phyloP scores from a whole-genome alignment of 2,329 filamentous ascomycete species.

The Fusarium brevicatenulatum region DNA sequence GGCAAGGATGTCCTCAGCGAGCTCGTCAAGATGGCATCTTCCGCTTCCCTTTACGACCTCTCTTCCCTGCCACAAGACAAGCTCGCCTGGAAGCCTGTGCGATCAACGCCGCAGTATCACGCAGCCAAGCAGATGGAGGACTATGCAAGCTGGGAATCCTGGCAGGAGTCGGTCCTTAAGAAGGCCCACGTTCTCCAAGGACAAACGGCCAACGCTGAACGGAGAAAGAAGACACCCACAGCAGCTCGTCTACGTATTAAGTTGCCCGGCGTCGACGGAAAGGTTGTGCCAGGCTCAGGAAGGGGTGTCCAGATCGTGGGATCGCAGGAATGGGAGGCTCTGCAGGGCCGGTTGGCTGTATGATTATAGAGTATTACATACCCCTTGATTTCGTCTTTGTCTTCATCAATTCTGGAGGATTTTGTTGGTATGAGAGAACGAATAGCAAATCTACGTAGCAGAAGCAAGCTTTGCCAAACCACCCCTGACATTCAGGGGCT shows the following conservation, averaged over 20 bases:
- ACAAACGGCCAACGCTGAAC: conserved; percentile 35
- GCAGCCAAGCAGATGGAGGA: conserved; percentile 73
- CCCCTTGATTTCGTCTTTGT: conserved; percentile 33
- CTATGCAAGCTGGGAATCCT: conserved; percentile 69
- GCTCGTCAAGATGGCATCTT: conserved; percentile 69
- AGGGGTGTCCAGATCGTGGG: conserved; percentile 62
- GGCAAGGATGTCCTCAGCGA: conserved; percentile 72
- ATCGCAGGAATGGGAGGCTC: conserved; percentile 64
- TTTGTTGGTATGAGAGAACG: conserved; percentile 27
- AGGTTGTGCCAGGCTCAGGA: conserved; percentile 52
- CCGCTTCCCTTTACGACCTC: conserved; percentile 70
- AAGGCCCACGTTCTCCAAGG: conserved; percentile 58
- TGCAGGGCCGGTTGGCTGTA: conserved; percentile 55
- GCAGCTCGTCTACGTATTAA: conserved; percentile 63
- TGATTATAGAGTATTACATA: conserved; percentile 45
- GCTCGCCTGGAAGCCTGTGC: conserved; percentile 73
- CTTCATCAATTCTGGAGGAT: conserved; percentile 18
- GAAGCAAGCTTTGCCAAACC: conserved; percentile 29
- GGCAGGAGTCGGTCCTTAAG: conserved; percentile 65
- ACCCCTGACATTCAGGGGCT: background rate
- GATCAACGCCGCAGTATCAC: conserved; percentile 71
- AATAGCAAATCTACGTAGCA: conserved; percentile 24
- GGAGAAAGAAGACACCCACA: conserved; percentile 45
- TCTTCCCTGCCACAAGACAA: conserved; percentile 65
- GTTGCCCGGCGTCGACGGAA: conserved; percentile 59